Conservation (phyloP, 163 green algal genomes). For the Scenedesmus sp. region DNA sequence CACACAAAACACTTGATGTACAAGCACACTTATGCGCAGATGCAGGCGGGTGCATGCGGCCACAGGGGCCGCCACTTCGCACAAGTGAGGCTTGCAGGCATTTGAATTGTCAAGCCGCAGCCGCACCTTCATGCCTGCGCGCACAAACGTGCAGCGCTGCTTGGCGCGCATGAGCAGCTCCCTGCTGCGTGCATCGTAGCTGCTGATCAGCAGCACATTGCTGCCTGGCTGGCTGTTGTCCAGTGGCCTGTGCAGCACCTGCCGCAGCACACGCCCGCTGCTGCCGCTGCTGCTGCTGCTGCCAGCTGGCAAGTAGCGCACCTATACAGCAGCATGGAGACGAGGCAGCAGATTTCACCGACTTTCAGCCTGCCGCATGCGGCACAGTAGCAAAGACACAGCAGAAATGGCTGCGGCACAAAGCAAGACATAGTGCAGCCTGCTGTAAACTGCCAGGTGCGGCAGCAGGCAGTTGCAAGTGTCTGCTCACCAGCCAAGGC, state of each 20-base stretch:
- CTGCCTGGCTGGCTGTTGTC: constrained; percentile 2
- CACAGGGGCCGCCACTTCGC: background rate
- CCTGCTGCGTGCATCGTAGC: constrained; percentile 35
- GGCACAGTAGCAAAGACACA: background rate
- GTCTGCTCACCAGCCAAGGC: constrained; percentile 61
- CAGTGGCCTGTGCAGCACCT: constrained; percentile 45
- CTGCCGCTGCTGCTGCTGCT: constrained; percentile 35
- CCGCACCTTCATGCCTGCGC: constrained; percentile 35
- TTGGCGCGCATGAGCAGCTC: constrained; percentile 46
- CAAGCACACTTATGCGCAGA: too few relatives aligned
- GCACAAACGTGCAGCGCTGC: constrained; percentile 35
- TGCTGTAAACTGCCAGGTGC: too few relatives aligned
- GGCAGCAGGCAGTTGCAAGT: background rate
- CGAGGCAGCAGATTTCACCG: background rate
- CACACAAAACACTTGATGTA: too few relatives aligned
- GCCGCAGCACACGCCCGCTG: constrained; percentile 18
- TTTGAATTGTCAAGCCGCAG: too few relatives aligned
- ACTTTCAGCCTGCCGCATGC: background rate
- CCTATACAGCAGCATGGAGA: background rate
- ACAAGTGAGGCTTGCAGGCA: background rate
- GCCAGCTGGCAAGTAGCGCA: constrained; percentile 10
- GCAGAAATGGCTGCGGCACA: background rate
- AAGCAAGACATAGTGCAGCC: background rate
- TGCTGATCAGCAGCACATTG: constrained; percentile 35
- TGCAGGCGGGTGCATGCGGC: background rate